Evolutionary conservation across 1,284 basidiomycete species (phyloP), one percentile per base, ranked within the genome.

Genomic region (Ceratorhiza oryzae-sativae): DNA sequence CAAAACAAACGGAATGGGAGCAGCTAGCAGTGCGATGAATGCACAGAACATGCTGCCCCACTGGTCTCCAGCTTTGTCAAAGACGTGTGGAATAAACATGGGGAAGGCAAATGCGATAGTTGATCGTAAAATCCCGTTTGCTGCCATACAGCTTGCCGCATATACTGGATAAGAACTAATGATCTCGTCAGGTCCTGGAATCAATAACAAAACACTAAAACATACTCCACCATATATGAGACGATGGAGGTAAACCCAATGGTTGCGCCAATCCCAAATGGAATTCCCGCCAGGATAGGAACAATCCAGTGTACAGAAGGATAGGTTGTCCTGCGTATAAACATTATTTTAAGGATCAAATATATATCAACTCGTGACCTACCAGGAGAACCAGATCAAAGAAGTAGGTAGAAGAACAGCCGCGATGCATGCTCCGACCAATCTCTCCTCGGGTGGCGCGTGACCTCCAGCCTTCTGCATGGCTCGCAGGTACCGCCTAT

Each of bases 1-100:
- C 75, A 85, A 84, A 25, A 83, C 71, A 78, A 84, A 83, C 0
- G 85, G 84, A 65, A 85, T 79, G 5, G 89, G 90, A 74, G 84
- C 84, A 77, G 87, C 90, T 0, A 80, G 80, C 2, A 87, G 77
- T 2, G 86, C 80, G 39, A 90, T 75, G 76, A 85, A 85, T 5
- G 84, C 89, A 76, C 91, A 87, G 12, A 91, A 80, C 59, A 84
- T 86, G 78, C 86, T 84, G 1, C 87, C 89, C 89, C 90, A 90
- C 73, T 86, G 81, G 58, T 88, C 86, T 9, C 89, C 89, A 15
- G 91, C 82, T 4, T 79, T 80, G 8, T 79, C 77, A 77, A 88
- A 90, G 83, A 90, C 85, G 46, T 83, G 76, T 0, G 85, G 83
- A 39, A 84, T 86, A 78, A 90, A 86, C 6, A 89, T 79, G 10